Conservation (phyloP, 1,284 basidiomycete genomes). For the Sanghuangporus baumii region DNA sequence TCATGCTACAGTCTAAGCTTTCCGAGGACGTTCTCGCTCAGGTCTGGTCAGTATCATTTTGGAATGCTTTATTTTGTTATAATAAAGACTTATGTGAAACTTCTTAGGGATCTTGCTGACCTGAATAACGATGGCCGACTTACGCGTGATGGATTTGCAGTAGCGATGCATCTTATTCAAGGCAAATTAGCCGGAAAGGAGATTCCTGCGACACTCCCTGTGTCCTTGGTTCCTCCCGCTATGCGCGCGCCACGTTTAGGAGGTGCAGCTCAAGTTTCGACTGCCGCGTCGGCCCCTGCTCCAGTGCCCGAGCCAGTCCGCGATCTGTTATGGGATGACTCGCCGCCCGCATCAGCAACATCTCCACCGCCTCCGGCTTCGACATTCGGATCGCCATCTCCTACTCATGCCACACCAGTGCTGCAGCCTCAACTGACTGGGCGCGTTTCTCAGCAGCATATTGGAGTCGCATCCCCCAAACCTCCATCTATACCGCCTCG, state of each 20-base stretch:
- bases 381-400: conserved; percentile 19
- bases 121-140: conserved; percentile 85
- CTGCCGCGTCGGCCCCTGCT: conserved; percentile 25
- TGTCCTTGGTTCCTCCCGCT: conserved; percentile 76
- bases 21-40: conserved; percentile 82
- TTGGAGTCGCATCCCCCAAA: conserved; percentile 15
- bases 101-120: conserved; percentile 86
- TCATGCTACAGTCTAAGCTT: conserved; percentile 91
- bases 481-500: conserved; percentile 23
- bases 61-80: background rate
- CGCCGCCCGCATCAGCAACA: conserved; percentile 47
- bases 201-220: conserved; percentile 69
- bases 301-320: conserved; percentile 31
- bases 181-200: conserved; percentile 81
- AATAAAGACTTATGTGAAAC: conserved; percentile 13
- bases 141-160: conserved; percentile 91
- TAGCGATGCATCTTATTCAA: conserved; percentile 95
- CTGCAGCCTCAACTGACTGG: conserved; percentile 36
- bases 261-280: conserved; percentile 27
- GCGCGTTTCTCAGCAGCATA: conserved; percentile 22
- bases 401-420: conserved; percentile 15
- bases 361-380: conserved; percentile 22
- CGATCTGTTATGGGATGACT: conserved; percentile 60
- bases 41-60: conserved; percentile 66
- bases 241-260: conserved; percentile 41